A percentile compares a stretch with the other conserved stretches of the same genome.
phyloP scores from a whole-genome alignment of 1,284 basidiomycete species.

The Cryptococcus amylolentus region DNA sequence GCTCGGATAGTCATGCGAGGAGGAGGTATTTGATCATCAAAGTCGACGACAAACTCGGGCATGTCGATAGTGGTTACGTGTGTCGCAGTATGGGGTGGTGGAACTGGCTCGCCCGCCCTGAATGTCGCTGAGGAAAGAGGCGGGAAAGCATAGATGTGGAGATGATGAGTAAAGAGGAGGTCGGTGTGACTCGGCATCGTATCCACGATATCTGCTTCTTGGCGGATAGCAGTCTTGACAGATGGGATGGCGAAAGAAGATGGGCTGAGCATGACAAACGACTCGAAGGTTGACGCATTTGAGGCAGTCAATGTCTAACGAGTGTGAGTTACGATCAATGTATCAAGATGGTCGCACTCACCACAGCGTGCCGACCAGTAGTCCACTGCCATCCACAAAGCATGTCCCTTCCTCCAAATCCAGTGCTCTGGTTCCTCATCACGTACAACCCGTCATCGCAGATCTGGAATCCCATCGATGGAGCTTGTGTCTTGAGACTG shows the following conservation, averaged over 20 bases:
- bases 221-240: slow-evolving; percentile 25
- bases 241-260: slow-evolving; percentile 38
- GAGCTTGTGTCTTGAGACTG: slow-evolving; percentile 1
- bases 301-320: slow-evolving; percentile 21
- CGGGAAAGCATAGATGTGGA: slow-evolving; percentile 42
- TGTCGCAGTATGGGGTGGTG: slow-evolving; percentile 29
- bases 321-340: neutral
- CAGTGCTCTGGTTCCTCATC: slow-evolving; percentile 24
- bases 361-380: slow-evolving; percentile 38
- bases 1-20: slow-evolving; percentile 36
- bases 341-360: slow-evolving; percentile 17
- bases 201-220: slow-evolving; percentile 18
- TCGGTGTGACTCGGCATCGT: slow-evolving; percentile 26
- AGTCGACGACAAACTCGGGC: slow-evolving; percentile 30
- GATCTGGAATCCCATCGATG: slow-evolving; percentile 43
- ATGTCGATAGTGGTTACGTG: slow-evolving; percentile 40
- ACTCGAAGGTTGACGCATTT: slow-evolving; percentile 31
- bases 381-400: slow-evolving; percentile 48
- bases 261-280: slow-evolving; percentile 39
- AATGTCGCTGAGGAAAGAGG: slow-evolving; percentile 18
- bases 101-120: slow-evolving; percentile 2
- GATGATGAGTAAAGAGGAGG: slow-evolving; percentile 34
- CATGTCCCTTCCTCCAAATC: slow-evolving; percentile 16
- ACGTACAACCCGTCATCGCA: slow-evolving; percentile 48
- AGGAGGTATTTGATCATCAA: slow-evolving; percentile 27